phyloP scores from a whole-genome alignment of 2,329 filamentous ascomycete genomes.

The Alternaria solani region DNA sequence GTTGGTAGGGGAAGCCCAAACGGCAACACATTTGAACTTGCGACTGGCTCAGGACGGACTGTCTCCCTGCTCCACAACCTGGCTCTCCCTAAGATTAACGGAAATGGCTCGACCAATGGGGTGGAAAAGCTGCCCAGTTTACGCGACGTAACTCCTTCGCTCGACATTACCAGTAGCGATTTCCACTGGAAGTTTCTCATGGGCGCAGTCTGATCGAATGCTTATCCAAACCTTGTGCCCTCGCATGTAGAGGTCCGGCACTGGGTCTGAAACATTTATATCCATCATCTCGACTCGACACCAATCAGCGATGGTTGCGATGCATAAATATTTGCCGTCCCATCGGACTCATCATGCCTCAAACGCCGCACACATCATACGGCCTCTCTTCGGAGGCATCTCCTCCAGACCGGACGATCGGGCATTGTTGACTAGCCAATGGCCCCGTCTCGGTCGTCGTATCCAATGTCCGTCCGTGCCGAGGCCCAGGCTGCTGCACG shows the following conservation, averaged over 20 bases:
- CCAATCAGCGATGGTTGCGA: background rate
- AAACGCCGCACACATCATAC: background rate
- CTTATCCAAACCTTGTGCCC: background rate
- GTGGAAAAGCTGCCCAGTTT: slow-evolving; percentile 36
- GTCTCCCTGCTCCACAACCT: slow-evolving; percentile 46
- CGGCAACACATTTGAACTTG: slow-evolving; percentile 46
- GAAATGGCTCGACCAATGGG: slow-evolving; percentile 30
- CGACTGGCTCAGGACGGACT: slow-evolving; percentile 44
- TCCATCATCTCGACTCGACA: background rate
- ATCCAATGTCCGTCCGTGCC: slow-evolving; percentile 3
- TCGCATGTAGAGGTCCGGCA: background rate
- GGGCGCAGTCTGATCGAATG: slow-evolving; percentile 36
- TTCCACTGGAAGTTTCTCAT: slow-evolving; percentile 48
- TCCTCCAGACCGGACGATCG: background rate
- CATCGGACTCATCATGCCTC: background rate
- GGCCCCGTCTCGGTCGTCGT: background rate
- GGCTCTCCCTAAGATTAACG: slow-evolving; percentile 40
- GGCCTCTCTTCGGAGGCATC: background rate
- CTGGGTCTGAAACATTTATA: background rate
- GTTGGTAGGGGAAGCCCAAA: slow-evolving; percentile 39
- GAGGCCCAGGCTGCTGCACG: slow-evolving; percentile 3
- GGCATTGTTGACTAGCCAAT: background rate
- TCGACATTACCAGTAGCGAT: slow-evolving; percentile 42
- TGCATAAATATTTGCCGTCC: background rate
- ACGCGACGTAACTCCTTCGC: slow-evolving; percentile 39